Conservation (phyloP, 2,329 filamentous ascomycete genomes). For the Colletotrichum chlorophyti region DNA sequence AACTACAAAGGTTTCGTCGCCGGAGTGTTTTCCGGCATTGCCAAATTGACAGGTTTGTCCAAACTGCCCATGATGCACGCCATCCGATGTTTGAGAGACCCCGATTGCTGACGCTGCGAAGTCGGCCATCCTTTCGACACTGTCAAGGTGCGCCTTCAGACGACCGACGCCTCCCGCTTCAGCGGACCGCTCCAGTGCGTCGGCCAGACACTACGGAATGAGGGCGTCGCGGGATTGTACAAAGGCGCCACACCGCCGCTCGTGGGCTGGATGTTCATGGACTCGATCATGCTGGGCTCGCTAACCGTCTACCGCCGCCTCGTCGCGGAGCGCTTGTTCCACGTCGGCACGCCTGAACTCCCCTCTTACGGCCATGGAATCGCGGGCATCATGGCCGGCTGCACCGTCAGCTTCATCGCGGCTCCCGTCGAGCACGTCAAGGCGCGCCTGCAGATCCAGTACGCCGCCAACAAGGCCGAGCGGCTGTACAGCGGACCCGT, state of each 20-base stretch:
- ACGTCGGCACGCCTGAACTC: conserved; percentile 51
- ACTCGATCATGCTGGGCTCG: conserved; percentile 87
- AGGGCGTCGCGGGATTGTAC: conserved; percentile 86
- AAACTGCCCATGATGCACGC: not conserved
- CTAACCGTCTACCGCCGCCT: conserved; percentile 88
- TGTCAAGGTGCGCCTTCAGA: conserved; percentile 94
- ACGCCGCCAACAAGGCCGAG: conserved; percentile 78
- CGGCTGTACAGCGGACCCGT: conserved; percentile 86
- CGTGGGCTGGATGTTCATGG: conserved; percentile 98
- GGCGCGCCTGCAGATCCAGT: conserved; percentile 92
- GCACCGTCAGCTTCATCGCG: conserved; percentile 90
- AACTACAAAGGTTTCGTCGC: conserved; percentile 97
- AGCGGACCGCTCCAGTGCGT: conserved; percentile 86
- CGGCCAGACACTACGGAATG: conserved; percentile 81
- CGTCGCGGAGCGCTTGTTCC: conserved; percentile 81
- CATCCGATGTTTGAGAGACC: not conserved
- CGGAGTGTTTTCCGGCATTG: conserved; percentile 92
- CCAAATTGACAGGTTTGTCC: conserved; percentile 74
- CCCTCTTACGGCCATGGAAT: conserved; percentile 84
- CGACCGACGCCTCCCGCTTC: conserved; percentile 79
- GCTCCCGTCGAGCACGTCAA: conserved; percentile 96
- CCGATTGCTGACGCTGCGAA: conserved; percentile 32
- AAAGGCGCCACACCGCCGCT: conserved; percentile 93
- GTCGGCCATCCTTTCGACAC: conserved; percentile 88
- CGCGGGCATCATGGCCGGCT: conserved; percentile 85